Conservation (phyloP, 1,284 basidiomycete genomes). For the Vanrija sp. region DNA sequence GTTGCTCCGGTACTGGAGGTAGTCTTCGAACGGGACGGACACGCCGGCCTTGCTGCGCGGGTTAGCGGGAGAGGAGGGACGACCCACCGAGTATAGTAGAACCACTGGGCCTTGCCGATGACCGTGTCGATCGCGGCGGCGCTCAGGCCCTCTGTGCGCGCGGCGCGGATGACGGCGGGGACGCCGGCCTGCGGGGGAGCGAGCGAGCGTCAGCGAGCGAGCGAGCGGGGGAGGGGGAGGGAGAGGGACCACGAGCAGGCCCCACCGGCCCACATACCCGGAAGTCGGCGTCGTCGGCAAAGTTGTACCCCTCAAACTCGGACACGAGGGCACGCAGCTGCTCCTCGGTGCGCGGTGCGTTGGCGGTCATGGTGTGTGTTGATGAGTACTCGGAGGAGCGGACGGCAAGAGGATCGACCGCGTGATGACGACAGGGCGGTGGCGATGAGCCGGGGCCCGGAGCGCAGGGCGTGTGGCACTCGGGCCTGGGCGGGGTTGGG, state of each 20-base stretch:
- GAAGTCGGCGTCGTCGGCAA: slow-evolving; percentile 36
- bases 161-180: slow-evolving; percentile 33
- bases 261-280: slow-evolving; percentile 23
- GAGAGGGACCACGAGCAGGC: background rate
- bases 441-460: no score
- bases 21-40: slow-evolving; percentile 12
- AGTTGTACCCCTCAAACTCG: slow-evolving; percentile 38
- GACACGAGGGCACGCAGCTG: slow-evolving; percentile 1
- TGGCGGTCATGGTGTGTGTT: no score
- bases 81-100: slow-evolving; percentile 37
- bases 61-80: background rate
- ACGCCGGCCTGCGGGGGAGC: slow-evolving; percentile 28
- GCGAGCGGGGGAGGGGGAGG: background rate
- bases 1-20: slow-evolving; percentile 7
- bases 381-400: no score
- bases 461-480: no score
- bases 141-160: slow-evolving; percentile 23
- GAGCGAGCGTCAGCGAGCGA: background rate
- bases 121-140: slow-evolving; percentile 38
- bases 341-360: background rate
- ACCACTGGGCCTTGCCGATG: slow-evolving; percentile 43
- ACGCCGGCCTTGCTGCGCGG: background rate
- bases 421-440: no score
- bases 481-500: no score
- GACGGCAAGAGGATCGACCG: no score